A percentile compares a stretch with the other conserved stretches of the same genome.
These are phyloP conservation scores for Microcyclospora tardicrescens DNA, from an alignment of 2,329 filamentous ascomycete genomes.

Conservation along the genomic window DNA sequence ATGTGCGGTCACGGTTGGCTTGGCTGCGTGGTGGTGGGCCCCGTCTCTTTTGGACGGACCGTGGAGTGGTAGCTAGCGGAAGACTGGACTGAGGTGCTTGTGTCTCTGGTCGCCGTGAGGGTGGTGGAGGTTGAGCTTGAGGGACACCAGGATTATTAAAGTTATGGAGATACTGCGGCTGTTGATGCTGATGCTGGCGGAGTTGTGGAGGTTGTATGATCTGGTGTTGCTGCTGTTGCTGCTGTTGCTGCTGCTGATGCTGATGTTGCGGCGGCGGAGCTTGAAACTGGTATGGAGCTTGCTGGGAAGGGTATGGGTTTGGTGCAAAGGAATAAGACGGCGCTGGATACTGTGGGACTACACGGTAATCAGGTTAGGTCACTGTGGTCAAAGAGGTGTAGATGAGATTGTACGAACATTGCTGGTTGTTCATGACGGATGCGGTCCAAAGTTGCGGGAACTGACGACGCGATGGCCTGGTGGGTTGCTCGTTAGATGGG, in stretches of 20 bases:
- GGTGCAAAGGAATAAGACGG: constrained; percentile 1
- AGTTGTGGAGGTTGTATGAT: not conserved
- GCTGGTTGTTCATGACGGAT: not conserved
- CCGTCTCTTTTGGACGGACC: constrained; percentile 1
- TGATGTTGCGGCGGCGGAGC: constrained; percentile 1
- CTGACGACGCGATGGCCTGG: not conserved
- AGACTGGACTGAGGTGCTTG: constrained; percentile 3
- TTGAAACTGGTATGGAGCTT: constrained; percentile 1
- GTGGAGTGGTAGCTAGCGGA: constrained; percentile 1
- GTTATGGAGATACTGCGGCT: constrained; percentile 3
- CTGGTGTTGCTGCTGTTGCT: constrained; percentile 5
- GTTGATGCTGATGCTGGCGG: constrained; percentile 6
- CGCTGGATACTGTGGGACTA: constrained; percentile 1
- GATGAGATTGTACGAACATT: not conserved
- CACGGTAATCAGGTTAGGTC: not conserved
- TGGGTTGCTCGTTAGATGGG: not conserved
- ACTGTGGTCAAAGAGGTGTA: not conserved
- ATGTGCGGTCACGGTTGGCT: not conserved
- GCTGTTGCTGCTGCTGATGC: constrained; percentile 6
- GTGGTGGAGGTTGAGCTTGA: constrained; percentile 1
- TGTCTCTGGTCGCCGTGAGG: not conserved
- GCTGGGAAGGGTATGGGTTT: not conserved
- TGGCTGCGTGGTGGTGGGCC: constrained; percentile 1
- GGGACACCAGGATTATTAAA: constrained; percentile 1
- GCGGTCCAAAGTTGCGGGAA: not conserved